Base-by-base conservation (phyloP, 768 basidiomycete species). In the Hericium erinaceus region DNA sequence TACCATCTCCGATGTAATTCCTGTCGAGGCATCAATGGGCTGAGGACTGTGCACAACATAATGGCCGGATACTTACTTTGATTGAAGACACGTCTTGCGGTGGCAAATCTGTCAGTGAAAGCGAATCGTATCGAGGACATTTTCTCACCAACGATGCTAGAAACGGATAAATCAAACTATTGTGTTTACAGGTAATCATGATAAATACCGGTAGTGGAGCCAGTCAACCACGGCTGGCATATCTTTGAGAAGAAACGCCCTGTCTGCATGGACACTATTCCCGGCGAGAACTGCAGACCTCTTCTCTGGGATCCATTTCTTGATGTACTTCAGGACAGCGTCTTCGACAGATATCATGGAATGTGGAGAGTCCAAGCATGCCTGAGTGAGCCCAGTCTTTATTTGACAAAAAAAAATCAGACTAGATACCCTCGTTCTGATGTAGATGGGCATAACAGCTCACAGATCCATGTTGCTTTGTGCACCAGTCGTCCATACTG, bases 401-500 rank as follows among this genome's bases (percentile, higher is more conserved):
- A 33, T 33, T 33, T 57, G 91, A 88, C 88, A 91, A 61, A 8
- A 61, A 28, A 55, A 39, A 22, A 58, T 26, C 52, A 59, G 37
- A 26, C n/a, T 51, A 46, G 51, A 44, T 26, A 1, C 7, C 18
- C 28, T 51, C 58, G 46, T 11, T 41, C 48, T 24, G 48, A 26
- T 1, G 10, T 8, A 10, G 15, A 39, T 33, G 7, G 39, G 2
- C 15, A 28, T 40, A 1, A 52, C 22, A 9, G 69, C 80, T 60
- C 61, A 89, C 91, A 66, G 76, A 72, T 38, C 84, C 86, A 62
- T 97, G 94, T 59, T 92, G 90, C 6, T 80, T 79, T 28, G 73
- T 83, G 69, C 93, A 97, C 94, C 94, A 97, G 60, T 84, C 76
- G 59, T 82, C 79, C 94, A 97, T 97, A 16, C 90, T 93, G 12